Conservation (phyloP, 768 basidiomycete species). For the Termitomyces sp. region DNA sequence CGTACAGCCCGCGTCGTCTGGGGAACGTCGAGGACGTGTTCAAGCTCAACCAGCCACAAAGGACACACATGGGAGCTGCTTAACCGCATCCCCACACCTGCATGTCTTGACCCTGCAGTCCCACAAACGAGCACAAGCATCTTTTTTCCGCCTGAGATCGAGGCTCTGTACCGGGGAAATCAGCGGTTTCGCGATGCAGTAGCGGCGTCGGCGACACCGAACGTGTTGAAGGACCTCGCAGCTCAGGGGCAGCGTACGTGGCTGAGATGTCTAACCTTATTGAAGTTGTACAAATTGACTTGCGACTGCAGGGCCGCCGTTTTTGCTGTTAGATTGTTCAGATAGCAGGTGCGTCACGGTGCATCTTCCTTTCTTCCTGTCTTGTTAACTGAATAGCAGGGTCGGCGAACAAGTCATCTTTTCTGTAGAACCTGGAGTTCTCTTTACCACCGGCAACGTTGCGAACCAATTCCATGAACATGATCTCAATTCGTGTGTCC, state of each 20-base stretch:
- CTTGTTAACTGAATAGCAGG: background rate
- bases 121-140: background rate
- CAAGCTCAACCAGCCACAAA: background rate
- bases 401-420: constrained; percentile 34
- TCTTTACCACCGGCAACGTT: constrained; percentile 35
- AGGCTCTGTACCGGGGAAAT: constrained; percentile 15
- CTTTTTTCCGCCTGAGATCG: constrained; percentile 13
- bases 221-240: constrained; percentile 12
- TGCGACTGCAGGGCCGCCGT: constrained; percentile 23
- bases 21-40: background rate
- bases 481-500: constrained; percentile 30
- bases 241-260: constrained; percentile 13
- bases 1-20: background rate
- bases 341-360: constrained; percentile 23
- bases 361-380: background rate
- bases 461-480: constrained; percentile 34
- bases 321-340: constrained; percentile 35
- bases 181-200: constrained; percentile 14
- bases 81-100: constrained; percentile 14
- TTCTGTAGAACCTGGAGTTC: constrained; percentile 31
- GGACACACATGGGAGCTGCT: constrained; percentile 10
- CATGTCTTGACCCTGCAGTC: constrained; percentile 1
- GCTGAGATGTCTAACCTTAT: background rate
- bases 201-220: constrained; percentile 10
- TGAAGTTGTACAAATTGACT: background rate